A percentile compares a stretch with the other conserved stretches of the same genome.
Conservation (phyloP, 2,329 filamentous ascomycete genomes). For the Paraphaeosphaeria sporulosa region DNA sequence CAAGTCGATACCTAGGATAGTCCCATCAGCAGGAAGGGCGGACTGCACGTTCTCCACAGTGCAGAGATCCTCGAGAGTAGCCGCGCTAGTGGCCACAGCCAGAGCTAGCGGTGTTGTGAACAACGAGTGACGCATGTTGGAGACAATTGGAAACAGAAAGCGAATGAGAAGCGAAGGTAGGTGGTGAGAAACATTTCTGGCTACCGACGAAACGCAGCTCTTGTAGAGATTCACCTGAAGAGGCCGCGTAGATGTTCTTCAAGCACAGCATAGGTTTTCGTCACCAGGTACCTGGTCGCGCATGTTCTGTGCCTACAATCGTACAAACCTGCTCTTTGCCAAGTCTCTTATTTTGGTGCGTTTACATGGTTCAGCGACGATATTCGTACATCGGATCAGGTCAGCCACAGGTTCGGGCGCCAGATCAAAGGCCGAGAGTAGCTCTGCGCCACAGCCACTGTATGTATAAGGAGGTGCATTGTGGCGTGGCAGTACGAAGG, state of each 20-base stretch:
- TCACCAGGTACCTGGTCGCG: not conserved
- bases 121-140: conserved; percentile 20
- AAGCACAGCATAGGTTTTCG: not conserved
- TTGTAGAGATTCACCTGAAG: not conserved
- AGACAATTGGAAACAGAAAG: not conserved
- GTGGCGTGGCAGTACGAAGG: not conserved
- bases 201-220: not conserved
- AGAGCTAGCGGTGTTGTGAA: conserved; percentile 14
- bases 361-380: not conserved
- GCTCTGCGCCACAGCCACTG: not conserved
- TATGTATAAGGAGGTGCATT: not conserved
- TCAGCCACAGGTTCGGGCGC: not conserved
- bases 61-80: conserved; percentile 17
- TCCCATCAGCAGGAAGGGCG: conserved; percentile 26
- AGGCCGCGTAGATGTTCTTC: not conserved
- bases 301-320: not conserved
- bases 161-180: not conserved
- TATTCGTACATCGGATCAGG: not conserved
- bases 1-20: no score
- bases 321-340: not conserved
- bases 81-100: conserved; percentile 11
- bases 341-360: not conserved
- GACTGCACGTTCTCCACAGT: conserved; percentile 28
- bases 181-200: not conserved
- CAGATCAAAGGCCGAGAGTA: not conserved